Evolutionary conservation across 495 filamentous ascomycete genomes (phyloP).

Genomic region (Penicillium salamii): DNA sequence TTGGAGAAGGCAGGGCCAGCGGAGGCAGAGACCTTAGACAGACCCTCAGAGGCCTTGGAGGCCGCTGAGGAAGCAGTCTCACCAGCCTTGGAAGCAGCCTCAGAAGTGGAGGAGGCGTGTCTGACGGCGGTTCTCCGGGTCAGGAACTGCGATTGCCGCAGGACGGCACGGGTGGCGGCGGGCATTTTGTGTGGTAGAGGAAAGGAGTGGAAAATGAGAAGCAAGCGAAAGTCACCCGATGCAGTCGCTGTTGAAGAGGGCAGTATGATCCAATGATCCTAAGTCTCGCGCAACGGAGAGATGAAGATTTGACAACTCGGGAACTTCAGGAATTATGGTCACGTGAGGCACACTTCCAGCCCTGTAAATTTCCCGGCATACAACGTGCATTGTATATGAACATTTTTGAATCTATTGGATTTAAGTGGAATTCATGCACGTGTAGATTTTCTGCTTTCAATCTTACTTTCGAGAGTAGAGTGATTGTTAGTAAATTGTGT

Average conservation of each 20-base stretch:
- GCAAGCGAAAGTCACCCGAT: constrained; percentile 24
- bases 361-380: background rate
- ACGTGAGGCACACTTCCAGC: constrained; percentile 15
- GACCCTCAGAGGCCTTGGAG: constrained; percentile 79
- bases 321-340: constrained; percentile 43
- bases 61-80: constrained; percentile 61
- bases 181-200: constrained; percentile 39
- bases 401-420: too few species aligned
- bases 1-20: constrained; percentile 74
- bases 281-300: constrained; percentile 41
- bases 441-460: too few species aligned
- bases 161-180: constrained; percentile 55
- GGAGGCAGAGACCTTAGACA: constrained; percentile 75
- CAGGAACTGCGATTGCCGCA: constrained; percentile 60
- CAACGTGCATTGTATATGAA: background rate
- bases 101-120: constrained; percentile 64
- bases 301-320: constrained; percentile 45
- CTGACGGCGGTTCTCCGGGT: constrained; percentile 55
- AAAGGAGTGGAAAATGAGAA: constrained; percentile 27
- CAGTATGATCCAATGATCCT: constrained; percentile 41
- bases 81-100: constrained; percentile 68
- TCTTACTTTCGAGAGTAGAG: too few species aligned
- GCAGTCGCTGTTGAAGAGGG: constrained; percentile 31
- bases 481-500: background rate
- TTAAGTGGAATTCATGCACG: too few species aligned